Evolutionary conservation across 2,329 filamentous ascomycete species (phyloP), one percentile per base, ranked within the genome.

Genomic region (Sclerotiophoma versabilis): DNA sequence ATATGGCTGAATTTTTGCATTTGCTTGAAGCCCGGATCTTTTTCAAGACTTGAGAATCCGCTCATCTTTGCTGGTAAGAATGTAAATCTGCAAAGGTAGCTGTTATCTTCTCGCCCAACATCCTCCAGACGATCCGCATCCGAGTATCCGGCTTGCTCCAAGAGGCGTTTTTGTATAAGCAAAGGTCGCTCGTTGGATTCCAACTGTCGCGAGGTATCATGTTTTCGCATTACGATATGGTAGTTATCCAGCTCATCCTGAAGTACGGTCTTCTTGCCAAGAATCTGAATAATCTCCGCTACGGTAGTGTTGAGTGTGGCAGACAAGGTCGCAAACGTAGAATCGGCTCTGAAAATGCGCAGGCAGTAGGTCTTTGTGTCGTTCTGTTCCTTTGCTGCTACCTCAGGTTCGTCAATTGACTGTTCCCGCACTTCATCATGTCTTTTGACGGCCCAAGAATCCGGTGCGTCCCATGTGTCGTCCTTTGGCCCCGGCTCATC

Each of bases 41-140:
- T 82, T 62, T 93, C 89, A 20, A 90, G 81, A 56, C 83, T 86
- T 36, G 88, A 79, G 60, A 79, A 93, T 42, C 93, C 92, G 72
- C 87, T 93, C 73, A 96, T 89, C 68, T 93, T 91, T 17, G 90
- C 89, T 14, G 93, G 93, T 54, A 97, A 81, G 75, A 99, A 99
- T 55, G 95, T 92, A 77, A 99, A 98, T 5, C 95, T 90, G 71
- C 93, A 96, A 11, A 99, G 83, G 66, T 98, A 99, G 72, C 93
- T 96, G 75, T 98, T 96, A 79, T 99, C 95, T 75, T 99, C 95
- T 52, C 95, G 87, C 23, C 95, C 95, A 46, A 99, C 86, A 59
- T 98, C 95, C 72, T 97, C 93, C 38, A 99, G 87, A 32, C 87
- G 87, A 74, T 99, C 95, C 50, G 86, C 86, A 26, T 92, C 87